Conservation (phyloP, 2,329 filamentous ascomycete genomes). For the Decorospora gaudefroyi region DNA sequence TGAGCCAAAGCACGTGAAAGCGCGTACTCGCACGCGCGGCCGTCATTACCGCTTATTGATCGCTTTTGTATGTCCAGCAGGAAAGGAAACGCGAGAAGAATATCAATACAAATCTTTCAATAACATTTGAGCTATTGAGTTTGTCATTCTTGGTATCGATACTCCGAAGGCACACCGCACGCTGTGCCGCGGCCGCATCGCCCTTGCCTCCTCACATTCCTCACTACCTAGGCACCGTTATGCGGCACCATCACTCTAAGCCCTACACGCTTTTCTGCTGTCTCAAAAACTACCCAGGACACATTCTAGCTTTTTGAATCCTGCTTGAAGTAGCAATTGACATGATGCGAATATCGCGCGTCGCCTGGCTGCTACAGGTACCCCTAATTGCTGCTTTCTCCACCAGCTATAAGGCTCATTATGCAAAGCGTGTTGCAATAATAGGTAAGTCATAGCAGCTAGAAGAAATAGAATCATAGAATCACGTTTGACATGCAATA, state of each 20-base stretch:
- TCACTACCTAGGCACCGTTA: conserved; percentile 6
- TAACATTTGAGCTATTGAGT: background rate
- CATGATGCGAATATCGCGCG: conserved; percentile 20
- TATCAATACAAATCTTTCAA: background rate
- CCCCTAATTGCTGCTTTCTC: conserved; percentile 26
- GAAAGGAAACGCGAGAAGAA: background rate
- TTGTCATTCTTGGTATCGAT: conserved; percentile 7
- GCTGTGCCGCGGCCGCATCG: too few species aligned
- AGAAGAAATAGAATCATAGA: background rate
- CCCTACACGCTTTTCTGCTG: conserved; percentile 1
- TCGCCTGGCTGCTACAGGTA: conserved; percentile 23
- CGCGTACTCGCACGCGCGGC: background rate
- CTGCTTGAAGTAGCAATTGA: background rate
- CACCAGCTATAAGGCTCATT: conserved; percentile 15
- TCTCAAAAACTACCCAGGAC: background rate
- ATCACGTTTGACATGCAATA: conserved; percentile 46
- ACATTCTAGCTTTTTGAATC: background rate
- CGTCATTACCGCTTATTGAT: background rate
- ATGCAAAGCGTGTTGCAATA: conserved; percentile 45
- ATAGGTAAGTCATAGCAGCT: conserved; percentile 34
- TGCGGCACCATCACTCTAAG: conserved; percentile 8
- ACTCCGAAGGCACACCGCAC: too few species aligned
- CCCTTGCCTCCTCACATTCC: conserved; percentile 5
- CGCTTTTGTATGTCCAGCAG: too few species aligned
- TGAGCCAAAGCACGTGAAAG: conserved; percentile 14